A percentile compares a stretch with the other conserved stretches of the same genome.
These are phyloP conservation scores for Sisymbrium altissimum DNA, from an alignment of 345 rosid genomes.

Conservation along the genomic window DNA sequence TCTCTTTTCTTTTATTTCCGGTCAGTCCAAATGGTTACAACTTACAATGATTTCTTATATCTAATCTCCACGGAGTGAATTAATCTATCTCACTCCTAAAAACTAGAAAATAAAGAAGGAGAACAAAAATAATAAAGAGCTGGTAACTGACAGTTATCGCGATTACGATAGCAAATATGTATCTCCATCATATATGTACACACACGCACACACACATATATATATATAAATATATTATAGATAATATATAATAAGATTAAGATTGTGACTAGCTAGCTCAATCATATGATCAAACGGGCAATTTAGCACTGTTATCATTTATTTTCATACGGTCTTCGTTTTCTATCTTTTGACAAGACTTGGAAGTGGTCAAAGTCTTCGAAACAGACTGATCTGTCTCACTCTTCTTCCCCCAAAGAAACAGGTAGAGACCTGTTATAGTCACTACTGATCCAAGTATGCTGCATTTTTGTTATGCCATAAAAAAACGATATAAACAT, in stretches of 20 bases:
- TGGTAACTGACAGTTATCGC: neutral
- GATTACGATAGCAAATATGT: neutral
- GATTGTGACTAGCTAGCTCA: neutral
- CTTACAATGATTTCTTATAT: neutral
- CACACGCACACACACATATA: too few species aligned
- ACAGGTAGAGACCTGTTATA: conserved; percentile 34
- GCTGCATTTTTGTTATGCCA: conserved; percentile 8
- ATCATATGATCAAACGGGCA: conserved; percentile 9
- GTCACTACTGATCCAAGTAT: conserved; percentile 31
- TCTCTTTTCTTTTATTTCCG: neutral
- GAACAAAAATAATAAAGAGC: neutral
- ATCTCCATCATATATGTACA: neutral
- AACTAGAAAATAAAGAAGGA: neutral
- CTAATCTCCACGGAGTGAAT: neutral
- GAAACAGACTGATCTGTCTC: conserved; percentile 17
- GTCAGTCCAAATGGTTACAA: neutral
- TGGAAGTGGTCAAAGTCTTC: neutral
- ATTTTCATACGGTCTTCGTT: neutral
- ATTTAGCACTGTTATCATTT: conserved; percentile 3
- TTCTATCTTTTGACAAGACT: conserved; percentile 5
- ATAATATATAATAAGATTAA: too few species aligned
- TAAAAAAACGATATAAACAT: neutral
- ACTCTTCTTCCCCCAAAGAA: conserved; percentile 35
- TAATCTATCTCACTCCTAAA: neutral
- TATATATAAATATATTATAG: too few species aligned